A percentile compares a stretch with the other conserved stretches of the same genome.
phyloP scores from a whole-genome alignment of 768 basidiomycete species.

The Dioszegia hungarica region DNA sequence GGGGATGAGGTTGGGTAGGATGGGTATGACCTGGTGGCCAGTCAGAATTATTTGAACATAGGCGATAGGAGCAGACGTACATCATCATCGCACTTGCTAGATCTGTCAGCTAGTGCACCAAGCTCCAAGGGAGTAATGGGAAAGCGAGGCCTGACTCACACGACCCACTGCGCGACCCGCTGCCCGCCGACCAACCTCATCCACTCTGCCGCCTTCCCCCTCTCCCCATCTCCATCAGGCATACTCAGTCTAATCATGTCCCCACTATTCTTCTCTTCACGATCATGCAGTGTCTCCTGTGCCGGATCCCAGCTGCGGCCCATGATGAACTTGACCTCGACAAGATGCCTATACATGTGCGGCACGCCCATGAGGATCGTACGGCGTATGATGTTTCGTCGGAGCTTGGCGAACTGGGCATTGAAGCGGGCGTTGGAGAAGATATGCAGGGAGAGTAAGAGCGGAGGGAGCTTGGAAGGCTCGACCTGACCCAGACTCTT shows the following conservation, averaged over 20 bases:
- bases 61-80: constrained; percentile 8
- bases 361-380: constrained; percentile 11
- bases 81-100: constrained; percentile 28
- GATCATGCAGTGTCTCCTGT: not conserved
- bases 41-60: constrained; percentile 1
- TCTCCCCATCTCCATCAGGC: constrained; percentile 21
- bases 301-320: constrained; percentile 12
- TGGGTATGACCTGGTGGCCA: constrained; percentile 30
- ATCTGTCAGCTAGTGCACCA: not conserved
- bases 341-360: constrained; percentile 13
- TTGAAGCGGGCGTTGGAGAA: constrained; percentile 14
- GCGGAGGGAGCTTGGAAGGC: too few relatives aligned
- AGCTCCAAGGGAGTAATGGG: not conserved
- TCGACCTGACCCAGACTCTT: too few relatives aligned
- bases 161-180: constrained; percentile 30
- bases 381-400: constrained; percentile 13
- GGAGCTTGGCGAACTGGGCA: not conserved
- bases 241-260: constrained; percentile 31
- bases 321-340: constrained; percentile 28
- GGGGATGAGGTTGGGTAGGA: constrained; percentile 33
- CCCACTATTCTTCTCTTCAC: not conserved
- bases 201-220: constrained; percentile 37
- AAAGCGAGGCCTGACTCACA: constrained; percentile 8
- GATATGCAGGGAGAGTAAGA: constrained; percentile 12
- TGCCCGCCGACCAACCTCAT: constrained; percentile 26